Conservation (phyloP, 441 rosid genomes). For the Capsella rubella region DNA sequence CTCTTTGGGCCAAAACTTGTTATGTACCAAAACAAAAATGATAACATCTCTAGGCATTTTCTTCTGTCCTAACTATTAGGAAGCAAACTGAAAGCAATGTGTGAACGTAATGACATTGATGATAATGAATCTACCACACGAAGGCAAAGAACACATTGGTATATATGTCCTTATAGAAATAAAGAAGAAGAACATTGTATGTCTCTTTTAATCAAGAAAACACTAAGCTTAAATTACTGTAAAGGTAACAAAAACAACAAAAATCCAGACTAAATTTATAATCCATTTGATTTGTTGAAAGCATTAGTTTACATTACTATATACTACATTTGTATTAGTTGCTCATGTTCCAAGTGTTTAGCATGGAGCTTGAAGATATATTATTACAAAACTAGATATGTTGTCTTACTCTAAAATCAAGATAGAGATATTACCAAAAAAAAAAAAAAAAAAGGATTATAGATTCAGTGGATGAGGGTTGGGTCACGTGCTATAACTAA, state of each 20-base stretch:
- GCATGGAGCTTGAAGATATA: background rate
- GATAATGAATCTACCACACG: background rate
- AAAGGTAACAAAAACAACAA: background rate
- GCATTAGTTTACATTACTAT: background rate
- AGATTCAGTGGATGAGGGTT: conserved; percentile 28
- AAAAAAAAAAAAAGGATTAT: background rate
- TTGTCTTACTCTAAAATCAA: background rate
- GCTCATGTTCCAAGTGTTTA: background rate
- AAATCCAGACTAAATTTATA: too few relatives aligned
- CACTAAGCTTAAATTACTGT: background rate
- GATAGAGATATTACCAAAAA: background rate
- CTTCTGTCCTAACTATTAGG: background rate
- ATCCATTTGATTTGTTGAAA: background rate
- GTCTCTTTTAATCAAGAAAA: background rate
- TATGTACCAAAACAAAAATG: background rate
- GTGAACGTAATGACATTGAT: conserved; percentile 13
- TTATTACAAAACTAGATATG: background rate
- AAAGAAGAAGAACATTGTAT: too few relatives aligned
- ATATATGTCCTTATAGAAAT: background rate
- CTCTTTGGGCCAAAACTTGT: conserved; percentile 2
- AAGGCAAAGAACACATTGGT: too few relatives aligned
- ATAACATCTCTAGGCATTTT: background rate
- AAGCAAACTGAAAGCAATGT: conserved; percentile 1
- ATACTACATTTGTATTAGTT: background rate
- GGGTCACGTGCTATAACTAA: conserved; percentile 36